A percentile compares a stretch with the other conserved stretches of the same genome.
These are phyloP conservation scores for Fusarium lyarnte DNA, from an alignment of 2,329 filamentous ascomycete genomes.

Conservation along the genomic window DNA sequence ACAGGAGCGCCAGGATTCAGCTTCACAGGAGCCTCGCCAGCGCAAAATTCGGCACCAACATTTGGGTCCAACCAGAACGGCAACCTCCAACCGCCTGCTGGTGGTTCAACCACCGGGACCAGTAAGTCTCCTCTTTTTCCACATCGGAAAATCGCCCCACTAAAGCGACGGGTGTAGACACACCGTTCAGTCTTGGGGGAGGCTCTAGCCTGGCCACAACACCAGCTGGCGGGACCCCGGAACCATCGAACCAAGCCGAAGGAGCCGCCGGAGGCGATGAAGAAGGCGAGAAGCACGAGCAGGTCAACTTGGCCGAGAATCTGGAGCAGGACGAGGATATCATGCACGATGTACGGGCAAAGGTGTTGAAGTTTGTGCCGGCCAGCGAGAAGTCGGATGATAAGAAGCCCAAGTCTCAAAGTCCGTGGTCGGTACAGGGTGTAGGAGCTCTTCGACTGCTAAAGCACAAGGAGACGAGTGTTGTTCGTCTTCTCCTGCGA, in stretches of 20 bases:
- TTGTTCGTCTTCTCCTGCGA: slow-evolving; percentile 75
- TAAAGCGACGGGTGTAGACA: slow-evolving; percentile 62
- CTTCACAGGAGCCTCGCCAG: slow-evolving; percentile 50
- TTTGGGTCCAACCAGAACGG: slow-evolving; percentile 51
- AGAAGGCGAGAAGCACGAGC: slow-evolving; percentile 69
- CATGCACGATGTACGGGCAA: slow-evolving; percentile 75
- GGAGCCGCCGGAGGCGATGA: slow-evolving; percentile 55
- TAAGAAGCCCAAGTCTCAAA: slow-evolving; percentile 59
- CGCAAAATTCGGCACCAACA: slow-evolving; percentile 43
- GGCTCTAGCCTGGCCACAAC: slow-evolving; percentile 70
- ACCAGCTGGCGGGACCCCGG: slow-evolving; percentile 67
- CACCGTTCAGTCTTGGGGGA: slow-evolving; percentile 65
- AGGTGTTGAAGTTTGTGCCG: slow-evolving; percentile 70
- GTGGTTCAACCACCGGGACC: slow-evolving; percentile 58
- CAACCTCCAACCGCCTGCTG: slow-evolving; percentile 54
- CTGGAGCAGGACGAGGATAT: slow-evolving; percentile 78
- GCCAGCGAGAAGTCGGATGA: slow-evolving; percentile 58
- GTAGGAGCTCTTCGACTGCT: slow-evolving; percentile 77
- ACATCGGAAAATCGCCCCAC: slow-evolving; percentile 55
- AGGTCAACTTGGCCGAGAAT: slow-evolving; percentile 74
- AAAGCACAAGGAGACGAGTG: slow-evolving; percentile 75
- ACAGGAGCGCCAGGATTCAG: slow-evolving; percentile 50
- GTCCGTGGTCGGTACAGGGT: slow-evolving; percentile 74
- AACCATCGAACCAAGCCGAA: slow-evolving; percentile 60
- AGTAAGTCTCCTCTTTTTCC: slow-evolving; percentile 57